Evolutionary conservation across 2,329 filamentous ascomycete species (phyloP).

Genomic region (Annulohypoxylon truncatum): DNA sequence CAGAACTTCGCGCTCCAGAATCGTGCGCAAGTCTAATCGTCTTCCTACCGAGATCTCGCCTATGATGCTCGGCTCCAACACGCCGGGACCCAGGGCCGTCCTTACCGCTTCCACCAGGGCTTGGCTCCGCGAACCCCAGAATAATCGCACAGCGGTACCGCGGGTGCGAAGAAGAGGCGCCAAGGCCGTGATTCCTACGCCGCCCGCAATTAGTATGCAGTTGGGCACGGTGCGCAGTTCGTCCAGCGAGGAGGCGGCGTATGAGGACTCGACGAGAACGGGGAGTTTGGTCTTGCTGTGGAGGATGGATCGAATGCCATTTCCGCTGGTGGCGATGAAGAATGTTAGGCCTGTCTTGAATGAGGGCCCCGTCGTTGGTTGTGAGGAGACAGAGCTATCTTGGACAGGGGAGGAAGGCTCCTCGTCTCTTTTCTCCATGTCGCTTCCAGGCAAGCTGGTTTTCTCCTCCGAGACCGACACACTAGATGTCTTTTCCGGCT

Average conservation of each 20-base stretch:
- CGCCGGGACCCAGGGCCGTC: slow-evolving; percentile 9
- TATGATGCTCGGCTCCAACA: slow-evolving; percentile 12
- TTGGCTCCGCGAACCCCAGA: slow-evolving; percentile 29
- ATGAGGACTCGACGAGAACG: slow-evolving; percentile 30
- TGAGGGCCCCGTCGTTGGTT: not conserved
- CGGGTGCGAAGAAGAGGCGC: slow-evolving; percentile 23
- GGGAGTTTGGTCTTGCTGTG: slow-evolving; percentile 2
- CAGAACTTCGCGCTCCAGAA: slow-evolving; percentile 30
- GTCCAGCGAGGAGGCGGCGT: slow-evolving; percentile 18
- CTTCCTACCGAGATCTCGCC: slow-evolving; percentile 33
- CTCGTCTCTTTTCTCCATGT: slow-evolving; percentile 13
- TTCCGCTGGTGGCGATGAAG: slow-evolving; percentile 23
- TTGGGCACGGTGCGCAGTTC: slow-evolving; percentile 20
- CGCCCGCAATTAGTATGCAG: slow-evolving; percentile 32
- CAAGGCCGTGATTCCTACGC: slow-evolving; percentile 28
- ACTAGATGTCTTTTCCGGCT: not conserved
- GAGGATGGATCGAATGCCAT: slow-evolving; percentile 16
- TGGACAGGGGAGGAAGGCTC: not conserved
- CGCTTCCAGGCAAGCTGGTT: not conserved
- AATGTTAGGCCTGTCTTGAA: slow-evolving; percentile 30
- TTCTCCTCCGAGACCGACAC: not conserved
- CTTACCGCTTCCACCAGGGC: slow-evolving; percentile 16
- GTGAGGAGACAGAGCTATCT: not conserved
- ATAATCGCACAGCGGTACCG: slow-evolving; percentile 20
- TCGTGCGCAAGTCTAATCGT: slow-evolving; percentile 30